These are phyloP conservation scores for Colletotrichum plurivorum DNA, from an alignment of 2,329 filamentous ascomycete species.

Conservation along the genomic window DNA sequence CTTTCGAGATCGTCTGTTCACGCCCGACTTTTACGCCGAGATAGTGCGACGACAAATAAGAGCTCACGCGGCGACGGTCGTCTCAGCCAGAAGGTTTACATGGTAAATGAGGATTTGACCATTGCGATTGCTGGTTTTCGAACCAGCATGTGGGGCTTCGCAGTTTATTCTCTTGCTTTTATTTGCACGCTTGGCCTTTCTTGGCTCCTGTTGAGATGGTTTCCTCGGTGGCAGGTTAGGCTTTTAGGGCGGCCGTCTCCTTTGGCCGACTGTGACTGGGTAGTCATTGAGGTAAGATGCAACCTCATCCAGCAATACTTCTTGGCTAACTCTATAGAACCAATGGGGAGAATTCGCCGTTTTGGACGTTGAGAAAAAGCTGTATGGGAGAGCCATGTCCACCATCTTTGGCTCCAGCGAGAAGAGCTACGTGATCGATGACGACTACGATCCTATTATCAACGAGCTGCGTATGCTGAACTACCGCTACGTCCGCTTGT, in stretches of 20 bases:
- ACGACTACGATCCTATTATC: slow-evolving; percentile 85
- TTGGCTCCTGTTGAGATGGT: slow-evolving; percentile 90
- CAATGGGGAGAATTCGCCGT: slow-evolving; percentile 95
- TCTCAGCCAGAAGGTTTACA: slow-evolving; percentile 90
- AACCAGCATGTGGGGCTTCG: slow-evolving; percentile 79
- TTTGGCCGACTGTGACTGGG: slow-evolving; percentile 86
- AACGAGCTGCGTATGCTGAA: slow-evolving; percentile 83
- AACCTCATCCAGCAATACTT: slow-evolving; percentile 1
- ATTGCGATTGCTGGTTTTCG: slow-evolving; percentile 93
- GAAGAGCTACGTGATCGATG: slow-evolving; percentile 72
- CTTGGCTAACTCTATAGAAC: slow-evolving; percentile 68
- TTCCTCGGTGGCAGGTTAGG: slow-evolving; percentile 87
- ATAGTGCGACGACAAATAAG: slow-evolving; percentile 78
- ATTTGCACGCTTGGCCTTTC: slow-evolving; percentile 80
- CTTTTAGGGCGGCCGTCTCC: slow-evolving; percentile 79
- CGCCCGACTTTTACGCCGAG: slow-evolving; percentile 77
- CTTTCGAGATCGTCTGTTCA: slow-evolving; percentile 70
- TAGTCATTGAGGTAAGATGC: slow-evolving; percentile 82
- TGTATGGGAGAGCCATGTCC: slow-evolving; percentile 69
- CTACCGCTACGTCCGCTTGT: slow-evolving; percentile 95
- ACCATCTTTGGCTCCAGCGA: slow-evolving; percentile 77
- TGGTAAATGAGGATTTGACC: slow-evolving; percentile 92
- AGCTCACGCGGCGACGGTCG: slow-evolving; percentile 75
- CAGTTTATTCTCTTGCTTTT: slow-evolving; percentile 79
- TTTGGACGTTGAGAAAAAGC: slow-evolving; percentile 73